A percentile compares a stretch with the other conserved stretches of the same genome.
These are phyloP conservation scores for Verticillium zaregamsianum DNA, from an alignment of 2,329 filamentous ascomycete species.

Conservation along the genomic window DNA sequence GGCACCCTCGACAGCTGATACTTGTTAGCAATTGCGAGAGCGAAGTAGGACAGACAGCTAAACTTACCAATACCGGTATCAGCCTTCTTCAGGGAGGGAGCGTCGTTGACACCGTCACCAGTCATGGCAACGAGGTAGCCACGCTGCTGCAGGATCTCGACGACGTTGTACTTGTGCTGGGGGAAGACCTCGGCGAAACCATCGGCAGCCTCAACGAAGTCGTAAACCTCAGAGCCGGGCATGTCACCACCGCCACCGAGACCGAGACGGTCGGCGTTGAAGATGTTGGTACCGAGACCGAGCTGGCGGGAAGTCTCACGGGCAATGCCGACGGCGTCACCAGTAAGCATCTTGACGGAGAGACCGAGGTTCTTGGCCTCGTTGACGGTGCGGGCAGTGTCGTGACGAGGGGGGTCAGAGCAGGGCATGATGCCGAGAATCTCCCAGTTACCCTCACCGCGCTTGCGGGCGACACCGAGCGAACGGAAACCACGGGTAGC, in stretches of 20 bases:
- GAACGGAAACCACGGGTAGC: conserved; percentile 92
- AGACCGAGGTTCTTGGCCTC: conserved; percentile 85
- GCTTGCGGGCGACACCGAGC: conserved; percentile 88
- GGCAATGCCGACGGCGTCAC: conserved; percentile 89
- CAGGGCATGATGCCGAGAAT: conserved; percentile 95
- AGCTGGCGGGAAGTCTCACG: conserved; percentile 89
- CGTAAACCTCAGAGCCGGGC: conserved; percentile 89
- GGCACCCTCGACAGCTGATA: conserved; percentile 70
- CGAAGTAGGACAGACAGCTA: neutral
- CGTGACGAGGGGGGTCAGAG: conserved; percentile 85
- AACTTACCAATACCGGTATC: conserved; percentile 75
- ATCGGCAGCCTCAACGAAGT: conserved; percentile 93
- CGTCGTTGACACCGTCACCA: conserved; percentile 93
- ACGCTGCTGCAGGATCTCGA: conserved; percentile 90
- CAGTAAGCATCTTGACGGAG: conserved; percentile 94
- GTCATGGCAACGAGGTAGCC: conserved; percentile 95
- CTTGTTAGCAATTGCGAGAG: neutral
- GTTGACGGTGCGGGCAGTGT: conserved; percentile 85
- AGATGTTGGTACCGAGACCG: conserved; percentile 87
- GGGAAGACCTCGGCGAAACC: conserved; percentile 94
- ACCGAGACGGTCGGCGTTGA: conserved; percentile 89
- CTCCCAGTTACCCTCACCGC: conserved; percentile 71
- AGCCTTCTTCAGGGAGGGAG: conserved; percentile 89
- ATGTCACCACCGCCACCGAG: conserved; percentile 87
- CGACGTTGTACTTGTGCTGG: conserved; percentile 88